Evolutionary conservation across 805 yeast genomes (phyloP).

Genomic region (Tanozyma kutaoensis): DNA sequence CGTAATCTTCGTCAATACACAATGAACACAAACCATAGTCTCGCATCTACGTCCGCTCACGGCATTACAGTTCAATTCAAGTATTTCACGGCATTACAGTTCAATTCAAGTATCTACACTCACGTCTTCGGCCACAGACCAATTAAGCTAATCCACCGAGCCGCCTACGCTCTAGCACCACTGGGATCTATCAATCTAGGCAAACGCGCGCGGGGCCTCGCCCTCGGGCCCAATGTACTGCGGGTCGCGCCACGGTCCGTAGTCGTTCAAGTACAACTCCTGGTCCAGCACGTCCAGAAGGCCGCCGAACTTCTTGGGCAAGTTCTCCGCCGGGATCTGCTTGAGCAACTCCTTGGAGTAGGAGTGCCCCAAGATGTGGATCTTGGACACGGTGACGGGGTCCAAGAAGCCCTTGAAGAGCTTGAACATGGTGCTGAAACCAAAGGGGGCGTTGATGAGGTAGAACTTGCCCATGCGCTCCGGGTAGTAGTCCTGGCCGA

Average conservation of each 20-base stretch:
- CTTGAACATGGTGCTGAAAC: conserved; percentile 88
- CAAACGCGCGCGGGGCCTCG: conserved; percentile 54
- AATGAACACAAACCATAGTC: too few species aligned
- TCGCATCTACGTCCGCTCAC: too few species aligned
- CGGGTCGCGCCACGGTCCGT: conserved; percentile 96
- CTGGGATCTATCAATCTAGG: too few species aligned
- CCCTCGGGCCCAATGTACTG: conserved; percentile 91
- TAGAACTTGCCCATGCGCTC: conserved; percentile 99
- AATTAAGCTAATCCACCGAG: too few species aligned
- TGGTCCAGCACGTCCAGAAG: conserved; percentile 41
- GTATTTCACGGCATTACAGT: too few species aligned
- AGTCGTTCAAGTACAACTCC: conserved; percentile 77
- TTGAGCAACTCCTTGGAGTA: conserved; percentile 75
- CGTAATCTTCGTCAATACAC: too few species aligned
- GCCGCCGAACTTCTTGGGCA: conserved; percentile 90
- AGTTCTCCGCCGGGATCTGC: conserved; percentile 88
- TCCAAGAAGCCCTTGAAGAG: conserved; percentile 89
- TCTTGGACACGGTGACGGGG: conserved; percentile 94
- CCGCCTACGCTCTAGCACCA: too few species aligned
- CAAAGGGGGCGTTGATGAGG: conserved; percentile 93
- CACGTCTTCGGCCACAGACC: too few species aligned
- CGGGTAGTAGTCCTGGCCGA: conserved; percentile 96
- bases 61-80: too few species aligned
- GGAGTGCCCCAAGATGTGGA: conserved; percentile 69
- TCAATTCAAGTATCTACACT: too few species aligned